phyloP scores from a whole-genome alignment of 2,329 filamentous ascomycete genomes.

The Mycosphaerella sp. region DNA sequence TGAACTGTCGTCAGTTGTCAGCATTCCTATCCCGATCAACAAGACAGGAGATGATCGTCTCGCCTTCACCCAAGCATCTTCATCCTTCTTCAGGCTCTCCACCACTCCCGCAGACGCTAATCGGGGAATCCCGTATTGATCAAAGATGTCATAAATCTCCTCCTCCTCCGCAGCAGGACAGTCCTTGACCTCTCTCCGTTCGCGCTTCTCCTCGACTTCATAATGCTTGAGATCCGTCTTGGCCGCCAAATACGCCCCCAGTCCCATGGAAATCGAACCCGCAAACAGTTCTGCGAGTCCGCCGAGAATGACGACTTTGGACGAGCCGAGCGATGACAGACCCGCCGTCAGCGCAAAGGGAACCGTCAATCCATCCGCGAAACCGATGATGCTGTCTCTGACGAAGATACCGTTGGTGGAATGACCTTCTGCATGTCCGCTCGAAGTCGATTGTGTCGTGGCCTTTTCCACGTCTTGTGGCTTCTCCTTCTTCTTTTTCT shows the following conservation, averaged over 20 bases:
- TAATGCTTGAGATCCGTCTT: constrained; percentile 50
- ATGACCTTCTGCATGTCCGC: constrained; percentile 11
- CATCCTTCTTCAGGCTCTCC: constrained; percentile 45
- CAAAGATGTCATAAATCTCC: constrained; percentile 41
- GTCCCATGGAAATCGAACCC: constrained; percentile 70
- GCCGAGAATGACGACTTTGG: constrained; percentile 45
- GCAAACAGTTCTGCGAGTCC: constrained; percentile 69
- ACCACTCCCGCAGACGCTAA: constrained; percentile 43
- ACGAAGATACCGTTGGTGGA: constrained; percentile 41
- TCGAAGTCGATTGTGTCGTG: background rate
- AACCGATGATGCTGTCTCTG: constrained; percentile 64
- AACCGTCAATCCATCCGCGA: constrained; percentile 72
- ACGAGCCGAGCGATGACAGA: constrained; percentile 46
- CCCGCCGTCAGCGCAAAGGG: constrained; percentile 74
- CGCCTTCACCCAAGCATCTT: constrained; percentile 44
- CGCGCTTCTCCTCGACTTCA: constrained; percentile 45
- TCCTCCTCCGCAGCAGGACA: constrained; percentile 40
- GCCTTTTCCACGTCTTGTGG: constrained; percentile 2
- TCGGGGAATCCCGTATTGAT: constrained; percentile 45
- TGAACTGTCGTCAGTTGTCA: constrained; percentile 38
- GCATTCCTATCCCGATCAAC: background rate
- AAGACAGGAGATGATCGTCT: constrained; percentile 8
- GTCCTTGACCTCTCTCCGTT: constrained; percentile 41
- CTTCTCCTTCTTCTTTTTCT: background rate
- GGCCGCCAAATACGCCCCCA: constrained; percentile 66